Evolutionary conservation across 2,329 filamentous ascomycete species (phyloP).

Genomic region (Bipolaris victoriae): DNA sequence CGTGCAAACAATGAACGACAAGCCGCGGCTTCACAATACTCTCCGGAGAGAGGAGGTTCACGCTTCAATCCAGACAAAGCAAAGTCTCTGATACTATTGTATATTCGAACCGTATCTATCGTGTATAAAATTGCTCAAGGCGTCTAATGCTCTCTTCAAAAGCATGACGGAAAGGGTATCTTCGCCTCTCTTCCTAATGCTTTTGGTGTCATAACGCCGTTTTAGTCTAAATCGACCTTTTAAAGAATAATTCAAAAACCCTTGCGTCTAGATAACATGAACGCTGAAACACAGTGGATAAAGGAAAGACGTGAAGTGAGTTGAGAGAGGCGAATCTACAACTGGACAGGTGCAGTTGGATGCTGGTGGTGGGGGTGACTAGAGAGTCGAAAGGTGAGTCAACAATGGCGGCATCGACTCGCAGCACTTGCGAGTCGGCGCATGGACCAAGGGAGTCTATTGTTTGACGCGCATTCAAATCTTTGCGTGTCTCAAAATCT

Average conservation of each 20-base stretch:
- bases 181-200: conserved; percentile 15
- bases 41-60: background rate
- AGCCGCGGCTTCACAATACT: too few relatives aligned
- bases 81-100: background rate
- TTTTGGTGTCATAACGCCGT: conserved; percentile 14
- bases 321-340: conserved; percentile 7
- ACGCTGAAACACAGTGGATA: conserved; percentile 2
- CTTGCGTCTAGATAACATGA: background rate
- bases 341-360: background rate
- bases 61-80: background rate
- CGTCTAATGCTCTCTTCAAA: conserved; percentile 5
- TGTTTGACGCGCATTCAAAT: conserved; percentile 20
- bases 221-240: conserved; percentile 3
- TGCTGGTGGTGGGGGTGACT: background rate
- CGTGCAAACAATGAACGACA: too few relatives aligned
- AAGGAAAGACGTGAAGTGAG: conserved; percentile 1
- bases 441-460: background rate
- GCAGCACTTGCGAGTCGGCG: conserved; percentile 10
- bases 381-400: background rate
- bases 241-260: background rate
- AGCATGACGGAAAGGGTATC: conserved; percentile 19
- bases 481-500: conserved; percentile 41
- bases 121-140: conserved; percentile 2
- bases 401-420: background rate
- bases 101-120: conserved; percentile 12